Base-by-base conservation (phyloP, 257 asterid species). In the Striga asiatica region DNA sequence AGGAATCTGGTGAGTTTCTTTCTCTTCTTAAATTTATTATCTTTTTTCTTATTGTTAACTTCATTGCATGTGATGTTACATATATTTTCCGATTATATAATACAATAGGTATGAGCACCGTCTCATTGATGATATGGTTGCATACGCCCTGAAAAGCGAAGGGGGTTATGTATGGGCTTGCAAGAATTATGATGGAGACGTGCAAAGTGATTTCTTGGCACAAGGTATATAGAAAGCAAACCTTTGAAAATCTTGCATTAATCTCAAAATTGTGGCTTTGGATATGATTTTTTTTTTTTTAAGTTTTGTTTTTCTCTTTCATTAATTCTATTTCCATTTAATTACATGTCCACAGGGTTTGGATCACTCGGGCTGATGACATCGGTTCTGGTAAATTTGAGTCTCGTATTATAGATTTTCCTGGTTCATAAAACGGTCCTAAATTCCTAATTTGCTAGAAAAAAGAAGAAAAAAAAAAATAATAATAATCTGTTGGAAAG, bases 341-440 rank as follows among this genome's bases (percentile, higher is more conserved):
- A 10, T 68, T 69, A 50, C 48, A 17, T 64, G 58, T 52, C 58
- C 9, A 21, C 81, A 92, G 98, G 99, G 46, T 88, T 92, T 65
- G 99, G 99, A 73, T 92, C 99, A 28, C 99, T 92, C 72, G 99
- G 99, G 45, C 70, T 92, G 79, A 92, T 92, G 99, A 88, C 99
- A 41, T 92, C 99, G 0, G 96, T 88, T 65, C 71, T 92, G 93
- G 99, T 92, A 77, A 49, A 86, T 58, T 41, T 47, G 47, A 12
- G 21, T 61, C 46, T 46, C 47, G 49, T 37, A 23, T 38, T 41
- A 23, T 32, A 6, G 35, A 1, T 32, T 5, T 46, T 22, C 48
- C 6, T 21, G 2, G 32, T 6, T 55, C 34, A 16, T 49, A 10
- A 1, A 34, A 34, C 14, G 22, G 24, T 19, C 1, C 50, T 8